A percentile compares a stretch with the other conserved stretches of the same genome.
phyloP scores from a whole-genome alignment of 169 alveolate genomes.

The Theileria equi region DNA sequence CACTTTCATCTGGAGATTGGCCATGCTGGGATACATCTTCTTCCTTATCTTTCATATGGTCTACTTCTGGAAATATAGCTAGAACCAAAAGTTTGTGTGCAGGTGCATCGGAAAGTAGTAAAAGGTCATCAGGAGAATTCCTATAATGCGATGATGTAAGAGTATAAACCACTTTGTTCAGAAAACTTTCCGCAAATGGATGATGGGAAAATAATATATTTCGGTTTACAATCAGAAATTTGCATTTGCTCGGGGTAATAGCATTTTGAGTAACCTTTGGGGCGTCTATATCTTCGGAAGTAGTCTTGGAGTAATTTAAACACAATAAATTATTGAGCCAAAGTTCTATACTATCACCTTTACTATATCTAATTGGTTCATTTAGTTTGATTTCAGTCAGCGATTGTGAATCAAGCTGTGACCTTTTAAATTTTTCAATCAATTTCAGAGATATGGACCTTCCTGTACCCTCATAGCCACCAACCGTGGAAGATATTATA shows the following conservation, averaged over 20 bases:
- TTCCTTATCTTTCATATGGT: neutral
- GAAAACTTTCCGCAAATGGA: constrained; percentile 93
- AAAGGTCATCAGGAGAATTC: constrained; percentile 98
- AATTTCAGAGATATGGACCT: constrained; percentile 96
- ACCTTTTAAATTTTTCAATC: constrained; percentile 78
- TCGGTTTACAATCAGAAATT: constrained; percentile 93
- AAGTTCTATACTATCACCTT: constrained; percentile 94
- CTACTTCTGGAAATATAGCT: constrained; percentile 9
- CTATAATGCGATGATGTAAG: constrained; percentile 98
- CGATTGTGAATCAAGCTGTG: constrained; percentile 63
- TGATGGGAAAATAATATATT: constrained; percentile 96
- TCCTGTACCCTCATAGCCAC: constrained; percentile 99
- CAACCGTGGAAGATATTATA: constrained; percentile 96
- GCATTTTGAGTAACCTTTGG: constrained; percentile 78
- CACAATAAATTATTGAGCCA: constrained; percentile 96
- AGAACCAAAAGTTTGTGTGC: constrained; percentile 95
- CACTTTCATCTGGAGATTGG: constrained; percentile 10
- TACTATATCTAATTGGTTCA: constrained; percentile 97
- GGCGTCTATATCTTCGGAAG: constrained; percentile 84
- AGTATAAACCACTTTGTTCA: constrained; percentile 91
- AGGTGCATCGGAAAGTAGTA: constrained; percentile 98
- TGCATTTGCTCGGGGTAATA: constrained; percentile 92
- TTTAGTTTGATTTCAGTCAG: constrained; percentile 83
- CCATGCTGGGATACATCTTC: constrained; percentile 67
- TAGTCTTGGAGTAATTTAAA: constrained; percentile 73